These are phyloP conservation scores for Sugiyamaella novakii DNA, from an alignment of 1,139 yeast genomes.

Conservation along the genomic window DNA sequence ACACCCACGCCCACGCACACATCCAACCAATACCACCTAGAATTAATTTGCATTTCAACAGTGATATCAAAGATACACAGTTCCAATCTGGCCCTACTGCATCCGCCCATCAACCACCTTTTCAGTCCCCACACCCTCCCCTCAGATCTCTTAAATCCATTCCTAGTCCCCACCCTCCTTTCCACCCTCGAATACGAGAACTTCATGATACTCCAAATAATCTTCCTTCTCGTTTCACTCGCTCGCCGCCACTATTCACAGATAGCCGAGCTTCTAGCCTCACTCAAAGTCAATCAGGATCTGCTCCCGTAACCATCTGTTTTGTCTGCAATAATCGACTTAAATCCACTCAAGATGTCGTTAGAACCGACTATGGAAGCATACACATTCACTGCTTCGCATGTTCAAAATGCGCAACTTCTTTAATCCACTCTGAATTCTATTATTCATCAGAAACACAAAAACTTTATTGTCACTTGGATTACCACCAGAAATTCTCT, in stretches of 20 bases:
- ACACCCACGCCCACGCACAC: no score
- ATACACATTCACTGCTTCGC: slow-evolving; percentile 40
- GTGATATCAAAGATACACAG: no score
- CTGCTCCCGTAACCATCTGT: slow-evolving; percentile 21
- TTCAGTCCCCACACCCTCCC: no score
- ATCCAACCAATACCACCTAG: no score
- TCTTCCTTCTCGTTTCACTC: not conserved
- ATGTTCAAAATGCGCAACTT: slow-evolving; percentile 37
- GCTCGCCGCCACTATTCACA: not conserved
- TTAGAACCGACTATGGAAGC: slow-evolving; percentile 34
- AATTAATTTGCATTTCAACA: no score
- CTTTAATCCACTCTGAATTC: slow-evolving; percentile 41
- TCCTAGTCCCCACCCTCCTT: no score
- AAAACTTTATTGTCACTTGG: slow-evolving; percentile 40
- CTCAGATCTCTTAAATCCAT: no score
- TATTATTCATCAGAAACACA: slow-evolving; percentile 31
- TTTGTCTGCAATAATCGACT: slow-evolving; percentile 31
- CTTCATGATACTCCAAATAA: no score
- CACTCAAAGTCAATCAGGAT: not conserved
- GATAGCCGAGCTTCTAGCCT: slow-evolving; percentile 10
- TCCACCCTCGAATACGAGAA: no score
- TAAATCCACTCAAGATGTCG: slow-evolving; percentile 30
- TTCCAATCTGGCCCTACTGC: no score
- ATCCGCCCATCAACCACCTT: no score
- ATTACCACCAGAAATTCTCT: slow-evolving; percentile 41